A percentile compares a stretch with the other conserved stretches of the same genome.
These are phyloP conservation scores for Penicillium canariense DNA, from an alignment of 495 filamentous ascomycete species.

Conservation along the genomic window DNA sequence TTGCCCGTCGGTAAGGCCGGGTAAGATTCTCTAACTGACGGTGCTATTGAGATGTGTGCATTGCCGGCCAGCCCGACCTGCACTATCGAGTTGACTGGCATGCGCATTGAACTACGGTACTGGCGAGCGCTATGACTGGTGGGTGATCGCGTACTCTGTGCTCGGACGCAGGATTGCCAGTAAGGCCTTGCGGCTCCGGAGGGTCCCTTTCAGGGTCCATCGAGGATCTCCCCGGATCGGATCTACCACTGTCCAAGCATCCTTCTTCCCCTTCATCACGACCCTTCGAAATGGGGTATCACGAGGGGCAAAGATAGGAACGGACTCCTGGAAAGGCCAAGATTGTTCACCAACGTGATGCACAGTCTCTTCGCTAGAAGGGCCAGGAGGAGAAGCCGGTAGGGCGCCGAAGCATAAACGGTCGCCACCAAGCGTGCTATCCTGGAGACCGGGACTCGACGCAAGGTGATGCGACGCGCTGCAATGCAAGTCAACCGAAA, in stretches of 20 bases:
- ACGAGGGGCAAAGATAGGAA: slow-evolving; percentile 11
- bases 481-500: slow-evolving; percentile 26
- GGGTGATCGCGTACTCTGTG: neutral
- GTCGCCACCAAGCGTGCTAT: slow-evolving; percentile 14
- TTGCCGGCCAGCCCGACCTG: neutral
- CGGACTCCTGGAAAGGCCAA: slow-evolving; percentile 4
- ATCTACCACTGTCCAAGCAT: neutral
- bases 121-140: slow-evolving; percentile 10
- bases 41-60: slow-evolving; percentile 17
- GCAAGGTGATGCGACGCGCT: slow-evolving; percentile 23
- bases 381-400: neutral
- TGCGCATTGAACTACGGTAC: slow-evolving; percentile 8
- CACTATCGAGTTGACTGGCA: slow-evolving; percentile 12
- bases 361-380: neutral
- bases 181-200: neutral
- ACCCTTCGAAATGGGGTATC: slow-evolving; percentile 6
- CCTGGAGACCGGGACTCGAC: slow-evolving; percentile 21
- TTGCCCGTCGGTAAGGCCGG: neutral
- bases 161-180: neutral
- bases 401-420: slow-evolving; percentile 15
- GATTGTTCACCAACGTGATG: neutral
- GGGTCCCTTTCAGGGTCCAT: neutral
- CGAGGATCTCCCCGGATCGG: neutral
- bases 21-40: neutral
- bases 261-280: slow-evolving; percentile 5